These are phyloP conservation scores for Infundibulicybe gibba DNA, from an alignment of 768 basidiomycete species.

Conservation along the genomic window DNA sequence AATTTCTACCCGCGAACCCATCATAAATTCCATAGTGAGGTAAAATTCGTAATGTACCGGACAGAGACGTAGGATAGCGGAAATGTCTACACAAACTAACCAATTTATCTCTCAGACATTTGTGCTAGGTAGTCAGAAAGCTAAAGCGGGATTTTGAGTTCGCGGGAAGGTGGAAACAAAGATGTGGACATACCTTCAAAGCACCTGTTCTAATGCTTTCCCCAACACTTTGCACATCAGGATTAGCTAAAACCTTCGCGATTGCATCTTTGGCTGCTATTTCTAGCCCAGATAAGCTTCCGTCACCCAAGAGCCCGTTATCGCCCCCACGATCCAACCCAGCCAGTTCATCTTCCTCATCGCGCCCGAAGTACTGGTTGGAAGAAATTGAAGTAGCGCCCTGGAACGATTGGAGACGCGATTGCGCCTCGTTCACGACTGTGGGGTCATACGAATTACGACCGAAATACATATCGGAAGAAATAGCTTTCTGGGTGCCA, in stretches of 20 bases:
- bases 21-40: no score
- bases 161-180: conserved; percentile 3
- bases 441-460: conserved; percentile 82
- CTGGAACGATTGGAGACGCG: conserved; percentile 78
- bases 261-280: conserved; percentile 74
- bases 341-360: conserved; percentile 67
- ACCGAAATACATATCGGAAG: conserved; percentile 97
- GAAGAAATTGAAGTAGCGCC: conserved; percentile 94
- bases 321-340: conserved; percentile 30
- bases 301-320: conserved; percentile 43
- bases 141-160: conserved; percentile 18
- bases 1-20: no score
- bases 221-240: conserved; percentile 82
- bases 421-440: conserved; percentile 70
- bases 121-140: conserved; percentile 68
- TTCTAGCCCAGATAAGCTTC: conserved; percentile 55
- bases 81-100: no score
- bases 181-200: conserved; percentile 58
- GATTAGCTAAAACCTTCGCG: conserved; percentile 71
- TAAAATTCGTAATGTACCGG: no score
- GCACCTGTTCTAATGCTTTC: conserved; percentile 79
- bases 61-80: no score
- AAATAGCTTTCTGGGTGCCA: conserved; percentile 91
- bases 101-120: conserved; percentile 47
- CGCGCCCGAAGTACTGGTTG: conserved; percentile 93